Evolutionary conservation across 768 basidiomycete species (phyloP).

Genomic region (Russula emetica): DNA sequence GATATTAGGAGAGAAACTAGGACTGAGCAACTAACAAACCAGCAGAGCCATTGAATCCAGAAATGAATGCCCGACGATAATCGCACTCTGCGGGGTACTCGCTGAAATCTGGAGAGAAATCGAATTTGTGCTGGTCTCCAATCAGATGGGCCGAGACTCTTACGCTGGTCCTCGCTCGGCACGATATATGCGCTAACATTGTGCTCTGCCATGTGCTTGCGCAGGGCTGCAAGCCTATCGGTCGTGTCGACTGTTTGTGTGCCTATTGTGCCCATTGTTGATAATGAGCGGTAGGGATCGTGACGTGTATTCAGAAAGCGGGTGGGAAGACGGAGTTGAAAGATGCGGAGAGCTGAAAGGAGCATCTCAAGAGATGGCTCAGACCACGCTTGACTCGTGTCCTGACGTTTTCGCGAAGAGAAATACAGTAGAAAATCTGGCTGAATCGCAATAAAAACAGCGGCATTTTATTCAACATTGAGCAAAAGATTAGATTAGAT

Average conservation of each 20-base stretch:
- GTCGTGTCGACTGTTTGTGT: conserved; percentile 56
- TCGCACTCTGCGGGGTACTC: conserved; percentile 87
- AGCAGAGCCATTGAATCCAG: conserved; percentile 92
- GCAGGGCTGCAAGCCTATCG: conserved; percentile 54
- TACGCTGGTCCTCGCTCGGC: conserved; percentile 91
- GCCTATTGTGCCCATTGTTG: conserved; percentile 38
- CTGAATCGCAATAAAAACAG: background rate
- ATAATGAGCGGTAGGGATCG: conserved; percentile 16
- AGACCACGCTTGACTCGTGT: background rate
- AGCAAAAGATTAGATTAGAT: background rate
- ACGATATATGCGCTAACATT: conserved; percentile 73
- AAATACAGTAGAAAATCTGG: background rate
- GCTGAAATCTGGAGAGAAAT: conserved; percentile 60
- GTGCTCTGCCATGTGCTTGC: conserved; percentile 63
- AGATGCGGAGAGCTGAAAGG: conserved; percentile 11
- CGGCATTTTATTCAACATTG: background rate
- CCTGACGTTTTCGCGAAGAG: background rate
- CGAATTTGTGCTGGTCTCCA: conserved; percentile 3
- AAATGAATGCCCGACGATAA: conserved; percentile 80
- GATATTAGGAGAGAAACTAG: background rate
- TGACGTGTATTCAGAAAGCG: conserved; percentile 6
- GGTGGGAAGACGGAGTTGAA: conserved; percentile 22
- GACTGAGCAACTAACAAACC: conserved; percentile 45
- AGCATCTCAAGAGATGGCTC: background rate
- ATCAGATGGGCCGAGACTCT: conserved; percentile 33